Evolutionary conservation across 2,329 filamentous ascomycete genomes (phyloP), one percentile per base, ranked within the genome.

Genomic region (Phyllosticta ampelicida): DNA sequence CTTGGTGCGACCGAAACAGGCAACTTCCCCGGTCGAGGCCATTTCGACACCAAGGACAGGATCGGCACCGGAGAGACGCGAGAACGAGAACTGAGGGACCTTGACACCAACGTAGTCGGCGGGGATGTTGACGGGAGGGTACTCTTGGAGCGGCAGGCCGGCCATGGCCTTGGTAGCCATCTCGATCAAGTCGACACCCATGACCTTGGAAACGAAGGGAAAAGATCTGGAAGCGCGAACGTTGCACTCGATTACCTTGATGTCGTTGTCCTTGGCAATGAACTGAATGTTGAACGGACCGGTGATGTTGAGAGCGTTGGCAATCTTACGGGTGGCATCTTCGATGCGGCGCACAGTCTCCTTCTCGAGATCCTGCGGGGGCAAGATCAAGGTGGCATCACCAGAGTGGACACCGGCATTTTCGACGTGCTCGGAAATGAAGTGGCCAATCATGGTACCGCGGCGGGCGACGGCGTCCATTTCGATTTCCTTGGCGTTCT

Each of bases 221-320:
- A 96, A 96, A 0, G 92, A 97, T 63, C 94, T 84, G 51, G 94
- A 96, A 16, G 94, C 94, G 62, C 94, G 86, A 61, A 97, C 94
- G 68, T 99, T 99, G 76, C 94, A 97, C 77, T 99, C 94, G 63
- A 99, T 99, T 64, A 99, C 94, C 80, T 97, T 97, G 79, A 99
- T 97, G 65, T 97, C 92, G 71, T 97, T 97, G 73, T 97, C 91
- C 78, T 97, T 97, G 67, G 94, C 94, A 67, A 99, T 99, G 77
- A 99, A 97, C 72, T 99, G 94, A 63, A 99, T 99, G 76, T 99
- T 99, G 82, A 87, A 96, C 20, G 94, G 94, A 54, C 94, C 94
- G 48, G 94, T 97, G 59, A 99, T 87, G 71, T 97, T 96, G 60
- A 97, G 81, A 16, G 94, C 92, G 62, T 87, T 86, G 64, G 87